Evolutionary conservation across 345 rosid species (phyloP).

Genomic region (Salix arbutifolia): DNA sequence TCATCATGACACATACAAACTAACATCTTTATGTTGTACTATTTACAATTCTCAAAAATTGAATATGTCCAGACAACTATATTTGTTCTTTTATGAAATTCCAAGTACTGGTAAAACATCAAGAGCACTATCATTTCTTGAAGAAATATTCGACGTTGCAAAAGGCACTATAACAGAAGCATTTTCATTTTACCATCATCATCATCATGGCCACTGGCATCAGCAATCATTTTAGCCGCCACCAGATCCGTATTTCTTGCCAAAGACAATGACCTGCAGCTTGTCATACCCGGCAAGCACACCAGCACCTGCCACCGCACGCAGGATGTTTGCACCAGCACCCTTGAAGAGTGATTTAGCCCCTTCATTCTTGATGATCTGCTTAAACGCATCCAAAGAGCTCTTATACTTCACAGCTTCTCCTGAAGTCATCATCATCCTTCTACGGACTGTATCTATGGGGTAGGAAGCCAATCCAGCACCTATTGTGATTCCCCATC

Average conservation of each 20-base stretch:
- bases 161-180: slow-evolving; percentile 5
- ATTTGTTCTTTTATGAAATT: not conserved
- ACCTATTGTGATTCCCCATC: slow-evolving; percentile 19
- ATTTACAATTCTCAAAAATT: slow-evolving; percentile 14
- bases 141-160: slow-evolving; percentile 28
- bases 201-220: not conserved
- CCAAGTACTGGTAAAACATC: too few relatives aligned
- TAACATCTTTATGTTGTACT: slow-evolving; percentile 3
- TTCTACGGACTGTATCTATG: slow-evolving; percentile 21
- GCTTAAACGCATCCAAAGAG: slow-evolving; percentile 23
- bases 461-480: slow-evolving; percentile 24
- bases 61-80: slow-evolving; percentile 2
- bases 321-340: slow-evolving; percentile 34
- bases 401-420: slow-evolving; percentile 33
- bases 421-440: slow-evolving; percentile 40
- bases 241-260: slow-evolving; percentile 29
- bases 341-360: slow-evolving; percentile 29
- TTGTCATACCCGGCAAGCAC: slow-evolving; percentile 36
- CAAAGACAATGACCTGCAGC: slow-evolving; percentile 27
- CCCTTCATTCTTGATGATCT: slow-evolving; percentile 29
- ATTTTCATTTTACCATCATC: slow-evolving; percentile 14
- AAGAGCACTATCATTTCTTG: slow-evolving; percentile 7
- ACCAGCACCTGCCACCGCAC: slow-evolving; percentile 35
- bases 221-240: slow-evolving; percentile 4
- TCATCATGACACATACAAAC: not conserved